Evolutionary conservation across 345 rosid genomes (phyloP), one percentile per base, ranked within the genome.

Genomic region (Lepidium sativum): DNA sequence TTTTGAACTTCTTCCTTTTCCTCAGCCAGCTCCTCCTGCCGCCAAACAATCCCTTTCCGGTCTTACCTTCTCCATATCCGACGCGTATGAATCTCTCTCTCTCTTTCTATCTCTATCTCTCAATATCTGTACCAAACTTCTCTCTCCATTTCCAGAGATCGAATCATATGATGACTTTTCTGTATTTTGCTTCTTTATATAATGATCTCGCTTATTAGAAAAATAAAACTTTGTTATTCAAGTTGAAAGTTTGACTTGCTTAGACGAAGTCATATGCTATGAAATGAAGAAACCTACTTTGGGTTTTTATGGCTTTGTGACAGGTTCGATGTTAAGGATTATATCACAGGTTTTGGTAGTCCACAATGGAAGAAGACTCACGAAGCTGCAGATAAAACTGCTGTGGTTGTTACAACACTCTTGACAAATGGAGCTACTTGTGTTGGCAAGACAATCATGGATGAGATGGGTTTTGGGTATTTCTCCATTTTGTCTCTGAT

Each of bases 11-110:
- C 74, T 81, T 65, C 91, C 96, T 29, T 83, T 77, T 33, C 86
- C 97, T 68, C 97, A 84, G 62, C 92, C 88, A 31, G 91, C 96
- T 59, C 96, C 98, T 18, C 97, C 98, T 7, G 89, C 97, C 20
- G 87, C 95, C 18, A 79, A 54, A 43, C 97, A 78, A 75, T 69
- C 84, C 4, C 89, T 92, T 16, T 74, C 88, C 9, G 86, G 75
- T 37, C 84, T 89, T 34, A 80, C 86, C n/a, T 89, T 92, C 67
- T 86, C 98, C 64, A 67, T 92, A 47, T 69, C 81, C 55, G 98
- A 92, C 88, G 65, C 79, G 96, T 92, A 62, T 41, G 81, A 67
- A 3, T 49, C 44, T 15, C 27, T 42, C 32, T 29, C 29, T 34
- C 42, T 15, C 21, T 14, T 0, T 25, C 29, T 25, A 5, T 25